phyloP scores from a whole-genome alignment of 805 yeast species.

The Saccharomycopsis lassenensis region DNA sequence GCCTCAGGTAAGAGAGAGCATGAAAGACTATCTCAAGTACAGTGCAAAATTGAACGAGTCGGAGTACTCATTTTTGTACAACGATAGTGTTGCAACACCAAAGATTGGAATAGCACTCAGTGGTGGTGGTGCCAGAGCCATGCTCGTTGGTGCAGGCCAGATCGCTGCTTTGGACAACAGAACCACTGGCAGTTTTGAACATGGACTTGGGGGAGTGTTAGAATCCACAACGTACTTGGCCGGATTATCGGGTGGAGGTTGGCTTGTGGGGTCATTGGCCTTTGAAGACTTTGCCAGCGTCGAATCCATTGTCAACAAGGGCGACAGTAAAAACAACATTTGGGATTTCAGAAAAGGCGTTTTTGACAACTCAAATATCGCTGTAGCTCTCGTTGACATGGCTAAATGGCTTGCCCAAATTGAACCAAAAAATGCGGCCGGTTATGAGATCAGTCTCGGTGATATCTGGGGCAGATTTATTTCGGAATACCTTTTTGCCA shows the following conservation, averaged over 20 bases:
- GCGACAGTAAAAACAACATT: constrained; percentile 31
- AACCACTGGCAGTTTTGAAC: constrained; percentile 40
- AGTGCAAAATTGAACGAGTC: constrained; percentile 24
- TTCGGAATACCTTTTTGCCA: constrained; percentile 56
- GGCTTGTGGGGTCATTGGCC: constrained; percentile 62
- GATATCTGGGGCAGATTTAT: constrained; percentile 73
- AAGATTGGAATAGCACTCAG: constrained; percentile 53
- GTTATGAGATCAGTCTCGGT: constrained; percentile 52
- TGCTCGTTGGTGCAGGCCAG: constrained; percentile 78
- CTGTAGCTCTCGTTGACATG: constrained; percentile 21
- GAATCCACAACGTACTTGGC: constrained; percentile 61
- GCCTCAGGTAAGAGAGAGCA: constrained; percentile 33
- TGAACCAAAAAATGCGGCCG: constrained; percentile 45
- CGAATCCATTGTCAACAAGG: constrained; percentile 36
- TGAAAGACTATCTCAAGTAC: constrained; percentile 35
- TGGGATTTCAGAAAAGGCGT: constrained; percentile 63
- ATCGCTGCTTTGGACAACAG: constrained; percentile 69
- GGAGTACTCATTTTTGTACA: constrained; percentile 26
- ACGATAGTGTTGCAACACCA: too few species aligned
- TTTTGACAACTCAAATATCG: constrained; percentile 36
- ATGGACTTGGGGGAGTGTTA: constrained; percentile 62
- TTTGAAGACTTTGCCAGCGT: constrained; percentile 65
- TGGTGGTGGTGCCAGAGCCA: constrained; percentile 89
- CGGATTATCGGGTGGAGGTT: constrained; percentile 80
- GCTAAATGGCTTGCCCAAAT: constrained; percentile 34